Percentiles rank a stretch among this genome's conserved stretches.
Conservation (phyloP, 805 yeast genomes). For the Starmerella geochares region DNA sequence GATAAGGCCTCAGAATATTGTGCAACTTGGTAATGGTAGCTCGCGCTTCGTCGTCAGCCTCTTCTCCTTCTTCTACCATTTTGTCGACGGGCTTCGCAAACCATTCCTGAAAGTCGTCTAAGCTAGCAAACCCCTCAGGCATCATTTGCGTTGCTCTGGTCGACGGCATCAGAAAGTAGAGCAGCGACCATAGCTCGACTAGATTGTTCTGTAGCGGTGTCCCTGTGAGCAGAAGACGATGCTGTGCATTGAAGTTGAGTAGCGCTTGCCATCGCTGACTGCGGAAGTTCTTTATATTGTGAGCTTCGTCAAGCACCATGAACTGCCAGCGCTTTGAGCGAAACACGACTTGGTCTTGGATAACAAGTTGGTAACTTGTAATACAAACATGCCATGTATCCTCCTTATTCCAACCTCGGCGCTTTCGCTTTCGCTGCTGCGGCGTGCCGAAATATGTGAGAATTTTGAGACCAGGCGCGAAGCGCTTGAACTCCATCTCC, state of each 20-base stretch:
- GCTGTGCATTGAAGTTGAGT: constrained; percentile 82
- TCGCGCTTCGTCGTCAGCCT: constrained; percentile 56
- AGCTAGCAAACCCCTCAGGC: constrained; percentile 94
- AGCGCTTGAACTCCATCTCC: constrained; percentile 98
- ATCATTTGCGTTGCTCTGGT: constrained; percentile 46
- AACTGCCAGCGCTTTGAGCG: constrained; percentile 89
- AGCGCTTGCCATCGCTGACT: constrained; percentile 96
- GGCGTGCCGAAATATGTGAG: constrained; percentile 95
- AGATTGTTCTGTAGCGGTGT: constrained; percentile 93
- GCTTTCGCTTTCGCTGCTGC: constrained; percentile 86
- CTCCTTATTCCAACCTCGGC: constrained; percentile 96
- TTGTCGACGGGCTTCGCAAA: constrained; percentile 95
- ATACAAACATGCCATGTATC: constrained; percentile 95
- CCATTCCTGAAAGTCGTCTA: constrained; percentile 96
- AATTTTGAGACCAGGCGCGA: constrained; percentile 96
- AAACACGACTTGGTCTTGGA: constrained; percentile 91
- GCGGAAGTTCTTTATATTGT: constrained; percentile 89
- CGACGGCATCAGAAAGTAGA: constrained; percentile 93
- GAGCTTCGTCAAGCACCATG: constrained; percentile 97
- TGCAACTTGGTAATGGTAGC: constrained; percentile 81
- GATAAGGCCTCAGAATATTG: constrained; percentile 85
- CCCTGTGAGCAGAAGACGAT: constrained; percentile 83
- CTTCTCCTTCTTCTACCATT: constrained; percentile 71
- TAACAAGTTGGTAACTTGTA: constrained; percentile 93
- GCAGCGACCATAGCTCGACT: constrained; percentile 89